Evolutionary conservation across 768 basidiomycete species (phyloP), one percentile per base, ranked within the genome.

Genomic region (Amanita brunnescens): DNA sequence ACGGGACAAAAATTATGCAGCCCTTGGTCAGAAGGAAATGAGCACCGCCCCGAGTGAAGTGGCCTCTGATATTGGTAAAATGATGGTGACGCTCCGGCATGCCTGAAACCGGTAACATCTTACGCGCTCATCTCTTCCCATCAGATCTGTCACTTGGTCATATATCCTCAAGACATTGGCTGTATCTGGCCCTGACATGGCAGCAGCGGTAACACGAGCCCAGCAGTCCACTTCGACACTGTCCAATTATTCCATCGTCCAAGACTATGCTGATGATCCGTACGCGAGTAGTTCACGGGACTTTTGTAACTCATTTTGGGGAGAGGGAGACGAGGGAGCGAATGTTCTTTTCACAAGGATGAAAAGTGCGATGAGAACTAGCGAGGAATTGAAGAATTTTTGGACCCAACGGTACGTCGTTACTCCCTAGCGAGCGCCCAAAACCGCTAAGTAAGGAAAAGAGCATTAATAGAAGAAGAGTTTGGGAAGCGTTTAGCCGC

Each of bases 281-380:
- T 80, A 70, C 49, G 68, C 70, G 5, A 67, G 56, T 45, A 49
- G 54, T 33, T 70, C 67, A 6, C 63, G 66, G 20, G 91, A 95
- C 66, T 96, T 91, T 66, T 98, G 93, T 69, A 99, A 98, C 67
- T 82, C 91, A 0, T 98, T 98, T 69, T 98, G 96, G 96, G 91
- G 91, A 5, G 60, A 72, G 8, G 81, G 78, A 20, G 93, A 95
- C 68, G 83, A 77, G 35, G 93, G 93, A 2, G 88, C 89, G 48
- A 90, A 92, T 57, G 87, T 93, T 39, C 75, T 97, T 54, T 86
- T 91, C 62, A 83, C 91, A 18, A 77, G 90, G 57, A 87, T 95
- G 83, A 76, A 90, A 6, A 90, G 87, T 8, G 88, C 87, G 8
- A 73, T 77, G 20, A 81, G 87, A 67, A 93, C 91, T 1, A 83